Conservation (phyloP, 306 rosid species). For the Quercus robur region DNA sequence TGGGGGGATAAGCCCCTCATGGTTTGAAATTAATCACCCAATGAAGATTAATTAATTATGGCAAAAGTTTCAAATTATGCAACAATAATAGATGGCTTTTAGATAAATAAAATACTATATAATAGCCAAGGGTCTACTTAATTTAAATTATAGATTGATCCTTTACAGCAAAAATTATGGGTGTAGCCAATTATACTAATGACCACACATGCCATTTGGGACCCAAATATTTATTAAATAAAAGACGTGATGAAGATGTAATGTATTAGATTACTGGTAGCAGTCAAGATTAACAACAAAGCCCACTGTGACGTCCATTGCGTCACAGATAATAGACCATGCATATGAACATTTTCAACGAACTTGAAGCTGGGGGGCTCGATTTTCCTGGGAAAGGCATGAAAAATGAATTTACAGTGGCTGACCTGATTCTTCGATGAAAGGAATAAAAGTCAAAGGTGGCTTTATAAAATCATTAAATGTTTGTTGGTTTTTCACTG, state of each 20-base stretch:
- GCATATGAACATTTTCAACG: not conserved
- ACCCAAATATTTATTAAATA: not conserved
- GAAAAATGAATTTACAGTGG: not conserved
- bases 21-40: conserved; percentile 1
- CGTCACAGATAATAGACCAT: conserved; percentile 19
- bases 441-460: conserved; percentile 41
- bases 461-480: conserved; percentile 6
- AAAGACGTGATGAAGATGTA: not conserved
- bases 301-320: conserved; percentile 46
- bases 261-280: conserved; percentile 17
- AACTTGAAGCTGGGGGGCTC: not conserved
- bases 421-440: conserved; percentile 23
- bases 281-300: conserved; percentile 33
- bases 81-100: conserved; percentile 5
- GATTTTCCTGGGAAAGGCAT: not conserved
- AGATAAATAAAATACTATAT: not conserved
- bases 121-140: not conserved
- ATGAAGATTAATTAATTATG: conserved; percentile 2
- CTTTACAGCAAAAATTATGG: conserved; percentile 6
- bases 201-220: conserved; percentile 23
- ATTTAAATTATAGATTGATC: not conserved
- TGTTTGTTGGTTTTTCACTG: conserved; percentile 30
- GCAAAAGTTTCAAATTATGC: conserved; percentile 2
- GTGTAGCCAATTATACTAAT: conserved; percentile 20
- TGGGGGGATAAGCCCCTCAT: not conserved